phyloP scores from a whole-genome alignment of 2,329 filamentous ascomycete genomes.

The Sclerotinia sclerotiorum region DNA sequence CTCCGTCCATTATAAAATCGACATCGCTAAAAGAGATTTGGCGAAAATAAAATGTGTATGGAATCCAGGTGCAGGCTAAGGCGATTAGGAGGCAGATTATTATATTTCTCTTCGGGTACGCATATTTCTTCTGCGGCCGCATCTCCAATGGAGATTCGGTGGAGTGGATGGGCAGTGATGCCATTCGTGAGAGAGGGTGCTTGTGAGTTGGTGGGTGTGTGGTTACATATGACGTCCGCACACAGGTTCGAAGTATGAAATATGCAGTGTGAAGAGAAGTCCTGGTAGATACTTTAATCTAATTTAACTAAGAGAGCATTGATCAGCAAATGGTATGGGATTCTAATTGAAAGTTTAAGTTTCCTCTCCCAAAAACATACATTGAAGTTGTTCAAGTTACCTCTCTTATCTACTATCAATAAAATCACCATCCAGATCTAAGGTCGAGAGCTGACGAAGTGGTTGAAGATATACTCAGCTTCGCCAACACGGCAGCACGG shows the following conservation, averaged over 20 bases:
- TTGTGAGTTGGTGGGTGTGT: background rate
- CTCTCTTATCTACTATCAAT: background rate
- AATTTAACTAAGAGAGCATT: constrained; percentile 1
- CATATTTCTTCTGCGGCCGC: background rate
- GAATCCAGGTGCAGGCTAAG: constrained; percentile 16
- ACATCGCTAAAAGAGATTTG: background rate
- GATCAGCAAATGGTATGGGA: constrained; percentile 16
- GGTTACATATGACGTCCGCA: constrained; percentile 19
- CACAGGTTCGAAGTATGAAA: background rate
- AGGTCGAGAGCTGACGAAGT: background rate
- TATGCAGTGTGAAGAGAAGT: background rate
- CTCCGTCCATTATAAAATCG: background rate
- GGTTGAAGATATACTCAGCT: constrained; percentile 11
- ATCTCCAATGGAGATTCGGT: constrained; percentile 3
- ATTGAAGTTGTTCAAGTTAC: background rate
- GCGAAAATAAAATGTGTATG: constrained; percentile 4
- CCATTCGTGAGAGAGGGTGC: constrained; percentile 1
- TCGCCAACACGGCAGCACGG: constrained; percentile 12
- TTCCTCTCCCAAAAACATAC: background rate
- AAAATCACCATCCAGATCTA: background rate
- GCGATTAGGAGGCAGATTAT: constrained; percentile 15
- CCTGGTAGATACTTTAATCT: background rate
- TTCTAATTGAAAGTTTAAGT: background rate
- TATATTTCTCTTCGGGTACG: constrained; percentile 16
- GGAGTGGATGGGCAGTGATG: constrained; percentile 2